Evolutionary conservation across 306 rosid genomes (phyloP).

Genomic region (Hylodesmum podocarpum): DNA sequence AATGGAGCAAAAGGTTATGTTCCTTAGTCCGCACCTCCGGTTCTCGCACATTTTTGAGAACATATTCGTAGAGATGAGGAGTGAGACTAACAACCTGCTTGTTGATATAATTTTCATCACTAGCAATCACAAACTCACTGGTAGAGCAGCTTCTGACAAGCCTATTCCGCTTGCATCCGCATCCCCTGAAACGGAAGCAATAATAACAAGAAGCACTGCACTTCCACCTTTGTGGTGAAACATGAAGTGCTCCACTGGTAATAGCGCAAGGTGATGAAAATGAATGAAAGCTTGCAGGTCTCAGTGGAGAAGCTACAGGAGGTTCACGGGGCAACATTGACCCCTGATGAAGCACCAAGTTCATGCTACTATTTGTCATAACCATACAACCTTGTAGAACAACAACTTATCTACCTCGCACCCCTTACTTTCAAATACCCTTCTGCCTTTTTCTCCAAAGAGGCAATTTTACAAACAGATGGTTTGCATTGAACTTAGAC

Average conservation of each 20-base stretch:
- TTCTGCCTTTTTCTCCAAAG: neutral
- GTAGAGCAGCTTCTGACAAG: constrained; percentile 39
- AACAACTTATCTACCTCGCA: neutral
- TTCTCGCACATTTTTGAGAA: constrained; percentile 77
- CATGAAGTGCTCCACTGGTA: neutral
- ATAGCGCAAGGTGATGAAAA: constrained; percentile 33
- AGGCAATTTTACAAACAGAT: constrained; percentile 53
- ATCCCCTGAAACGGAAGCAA: constrained; percentile 22
- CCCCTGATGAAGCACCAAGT: constrained; percentile 41
- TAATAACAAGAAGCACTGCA: constrained; percentile 1
- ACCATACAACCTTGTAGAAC: neutral
- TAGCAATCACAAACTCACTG: constrained; percentile 55
- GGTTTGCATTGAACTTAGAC: constrained; percentile 10
- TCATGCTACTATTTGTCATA: constrained; percentile 43
- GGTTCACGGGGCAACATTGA: constrained; percentile 43
- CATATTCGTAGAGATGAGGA: constrained; percentile 69
- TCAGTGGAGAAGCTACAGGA: constrained; percentile 21
- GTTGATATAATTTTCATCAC: constrained; percentile 61
- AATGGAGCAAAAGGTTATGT: constrained; percentile 7
- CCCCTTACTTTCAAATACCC: neutral
- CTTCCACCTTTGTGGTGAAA: constrained; percentile 28
- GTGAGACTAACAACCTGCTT: constrained; percentile 76
- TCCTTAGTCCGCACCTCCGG: constrained; percentile 64
- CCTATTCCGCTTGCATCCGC: constrained; percentile 39
- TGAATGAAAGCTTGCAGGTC: constrained; percentile 30